Conservation (phyloP, 805 yeast species). For the Zygosaccharomyces siamensis region DNA sequence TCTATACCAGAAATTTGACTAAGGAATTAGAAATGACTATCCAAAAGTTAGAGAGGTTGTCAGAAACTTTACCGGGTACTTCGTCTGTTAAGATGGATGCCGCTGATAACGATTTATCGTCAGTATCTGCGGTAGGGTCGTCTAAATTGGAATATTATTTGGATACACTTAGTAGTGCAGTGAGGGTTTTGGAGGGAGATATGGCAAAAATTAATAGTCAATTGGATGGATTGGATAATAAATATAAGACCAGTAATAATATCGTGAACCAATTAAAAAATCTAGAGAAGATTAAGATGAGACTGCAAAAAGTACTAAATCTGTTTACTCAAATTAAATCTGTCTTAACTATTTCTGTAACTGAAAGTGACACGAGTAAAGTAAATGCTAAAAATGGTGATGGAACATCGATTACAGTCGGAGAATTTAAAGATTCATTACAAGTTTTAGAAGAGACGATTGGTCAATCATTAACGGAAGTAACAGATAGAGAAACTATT, state of each 20-base stretch:
- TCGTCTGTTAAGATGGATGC: slow-evolving; percentile 19
- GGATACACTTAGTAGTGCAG: slow-evolving; percentile 54
- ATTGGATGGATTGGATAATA: slow-evolving; percentile 23
- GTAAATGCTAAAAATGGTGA: slow-evolving; percentile 12
- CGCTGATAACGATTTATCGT: slow-evolving; percentile 12
- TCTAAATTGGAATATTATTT: slow-evolving; percentile 63
- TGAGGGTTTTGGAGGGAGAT: slow-evolving; percentile 51
- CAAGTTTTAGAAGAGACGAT: slow-evolving; percentile 44
- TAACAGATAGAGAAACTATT: slow-evolving; percentile 17
- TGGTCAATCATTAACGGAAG: slow-evolving; percentile 38
- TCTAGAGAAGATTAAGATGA: slow-evolving; percentile 42
- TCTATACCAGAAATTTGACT: slow-evolving; percentile 55
- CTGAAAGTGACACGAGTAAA: slow-evolving; percentile 3
- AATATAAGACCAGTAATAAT: slow-evolving; percentile 17
- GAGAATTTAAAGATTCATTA: slow-evolving; percentile 39
- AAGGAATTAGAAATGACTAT: slow-evolving; percentile 49
- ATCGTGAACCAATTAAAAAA: slow-evolving; percentile 37
- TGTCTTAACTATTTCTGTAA: slow-evolving; percentile 33
- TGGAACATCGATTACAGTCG: slow-evolving; percentile 14
- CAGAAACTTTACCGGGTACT: slow-evolving; percentile 46
- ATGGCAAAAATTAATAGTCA: slow-evolving; percentile 33
- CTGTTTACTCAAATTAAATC: slow-evolving; percentile 44
- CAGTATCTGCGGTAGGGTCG: slow-evolving; percentile 36
- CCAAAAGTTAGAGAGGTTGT: slow-evolving; percentile 44
- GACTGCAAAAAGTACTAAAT: slow-evolving; percentile 43